These are phyloP conservation scores for Astrothelium macrocarpum DNA, from an alignment of 495 filamentous ascomycete species.

Conservation along the genomic window DNA sequence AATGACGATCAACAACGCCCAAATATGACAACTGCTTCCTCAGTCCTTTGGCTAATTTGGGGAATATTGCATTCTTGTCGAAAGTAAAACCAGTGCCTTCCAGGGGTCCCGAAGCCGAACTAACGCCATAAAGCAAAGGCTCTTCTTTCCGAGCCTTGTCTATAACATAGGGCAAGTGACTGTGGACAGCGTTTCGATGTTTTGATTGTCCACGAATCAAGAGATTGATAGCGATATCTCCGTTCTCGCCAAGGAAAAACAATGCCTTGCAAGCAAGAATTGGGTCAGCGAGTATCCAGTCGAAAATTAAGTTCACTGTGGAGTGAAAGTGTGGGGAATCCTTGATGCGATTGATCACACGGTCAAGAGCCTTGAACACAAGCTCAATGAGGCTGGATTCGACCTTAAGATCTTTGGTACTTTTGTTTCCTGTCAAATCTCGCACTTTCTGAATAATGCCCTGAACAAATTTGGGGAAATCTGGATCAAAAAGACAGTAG, in stretches of 20 bases:
- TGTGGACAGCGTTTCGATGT: not conserved
- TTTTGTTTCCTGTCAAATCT: slow-evolving; percentile 34
- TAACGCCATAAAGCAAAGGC: not conserved
- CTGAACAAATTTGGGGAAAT: slow-evolving; percentile 58
- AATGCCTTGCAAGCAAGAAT: not conserved
- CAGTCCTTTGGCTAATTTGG: not conserved
- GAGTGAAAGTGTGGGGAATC: slow-evolving; percentile 30
- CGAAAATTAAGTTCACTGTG: not conserved
- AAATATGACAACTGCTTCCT: not conserved
- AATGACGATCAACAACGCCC: not conserved
- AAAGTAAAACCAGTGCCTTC: not conserved
- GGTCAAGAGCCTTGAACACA: slow-evolving; percentile 65
- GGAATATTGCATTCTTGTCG: not conserved
- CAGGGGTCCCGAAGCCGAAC: not conserved
- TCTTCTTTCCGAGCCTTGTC: not conserved
- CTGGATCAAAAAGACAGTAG: slow-evolving; percentile 71
- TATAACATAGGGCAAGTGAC: not conserved
- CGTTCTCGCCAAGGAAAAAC: not conserved
- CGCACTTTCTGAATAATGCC: slow-evolving; percentile 45
- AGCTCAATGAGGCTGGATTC: slow-evolving; percentile 56
- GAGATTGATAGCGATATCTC: not conserved
- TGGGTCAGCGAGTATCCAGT: not conserved
- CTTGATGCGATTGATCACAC: slow-evolving; percentile 65
- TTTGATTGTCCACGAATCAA: not conserved
- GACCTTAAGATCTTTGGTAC: slow-evolving; percentile 41